A percentile compares a stretch with the other conserved stretches of the same genome.
Evolutionary conservation across 192 early-diverging fungal genomes (phyloP).

Genomic region (Gorgonomyces haynaldii): DNA sequence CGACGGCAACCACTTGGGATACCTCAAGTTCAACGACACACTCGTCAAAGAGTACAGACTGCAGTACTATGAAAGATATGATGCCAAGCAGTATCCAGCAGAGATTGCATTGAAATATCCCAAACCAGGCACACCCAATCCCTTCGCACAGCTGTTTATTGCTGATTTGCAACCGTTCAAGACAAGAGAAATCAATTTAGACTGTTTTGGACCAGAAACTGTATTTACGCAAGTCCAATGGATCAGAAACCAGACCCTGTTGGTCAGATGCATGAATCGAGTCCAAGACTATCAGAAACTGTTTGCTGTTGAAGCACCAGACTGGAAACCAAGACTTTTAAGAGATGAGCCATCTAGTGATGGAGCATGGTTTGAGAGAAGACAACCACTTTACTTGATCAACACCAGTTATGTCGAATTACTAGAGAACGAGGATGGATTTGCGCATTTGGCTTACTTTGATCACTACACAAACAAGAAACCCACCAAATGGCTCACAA

Average conservation of each 20-base stretch:
- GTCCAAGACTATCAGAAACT: conserved; percentile 74
- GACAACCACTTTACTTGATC: conserved; percentile 22
- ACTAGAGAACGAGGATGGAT: conserved; percentile 32
- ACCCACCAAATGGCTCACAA: conserved; percentile 33
- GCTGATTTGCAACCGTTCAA: conserved; percentile 17
- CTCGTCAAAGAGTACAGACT: conserved; percentile 66
- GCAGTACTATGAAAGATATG: conserved; percentile 54
- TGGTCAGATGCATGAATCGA: conserved; percentile 77
- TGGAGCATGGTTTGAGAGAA: conserved; percentile 32
- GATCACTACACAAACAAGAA: not conserved
- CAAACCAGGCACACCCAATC: conserved; percentile 79
- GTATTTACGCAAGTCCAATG: conserved; percentile 77
- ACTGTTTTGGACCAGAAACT: conserved; percentile 35
- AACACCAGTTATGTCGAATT: conserved; percentile 35
- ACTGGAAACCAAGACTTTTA: conserved; percentile 62
- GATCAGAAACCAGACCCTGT: conserved; percentile 45
- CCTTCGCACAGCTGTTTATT: conserved; percentile 66
- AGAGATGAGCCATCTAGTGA: conserved; percentile 39
- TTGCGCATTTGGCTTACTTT: conserved; percentile 35
- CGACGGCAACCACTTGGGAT: conserved; percentile 63
- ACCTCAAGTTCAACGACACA: conserved; percentile 76
- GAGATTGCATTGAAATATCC: conserved; percentile 76
- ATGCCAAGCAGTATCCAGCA: conserved; percentile 53
- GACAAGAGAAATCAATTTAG: conserved; percentile 11
- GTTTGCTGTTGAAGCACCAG: conserved; percentile 39